Conservation (phyloP, 2,329 filamentous ascomycete genomes). For the Alternaria arbusti region DNA sequence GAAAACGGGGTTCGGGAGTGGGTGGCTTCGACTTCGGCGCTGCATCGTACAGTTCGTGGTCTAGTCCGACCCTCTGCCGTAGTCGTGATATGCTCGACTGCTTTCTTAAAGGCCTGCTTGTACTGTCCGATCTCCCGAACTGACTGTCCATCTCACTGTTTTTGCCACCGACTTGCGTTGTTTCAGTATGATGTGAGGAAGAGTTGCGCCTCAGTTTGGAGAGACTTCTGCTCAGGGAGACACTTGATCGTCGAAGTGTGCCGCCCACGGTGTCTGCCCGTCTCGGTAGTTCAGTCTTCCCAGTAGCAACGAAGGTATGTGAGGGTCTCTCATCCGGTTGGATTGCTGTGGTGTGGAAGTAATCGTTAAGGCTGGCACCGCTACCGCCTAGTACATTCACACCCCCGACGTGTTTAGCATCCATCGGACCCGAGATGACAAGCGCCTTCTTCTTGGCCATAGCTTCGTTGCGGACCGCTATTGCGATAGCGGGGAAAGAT, state of each 20-base stretch:
- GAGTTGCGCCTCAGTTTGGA: constrained; percentile 29
- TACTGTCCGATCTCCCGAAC: constrained; percentile 4
- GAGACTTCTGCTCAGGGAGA: constrained; percentile 35
- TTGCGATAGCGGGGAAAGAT: constrained; percentile 4
- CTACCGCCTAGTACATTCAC: constrained; percentile 33
- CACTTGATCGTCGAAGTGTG: constrained; percentile 32
- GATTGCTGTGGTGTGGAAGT: constrained; percentile 23
- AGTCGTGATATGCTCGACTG: constrained; percentile 27
- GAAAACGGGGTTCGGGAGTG: neutral
- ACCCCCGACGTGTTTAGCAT: constrained; percentile 42
- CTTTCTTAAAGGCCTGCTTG: constrained; percentile 15
- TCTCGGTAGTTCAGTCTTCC: constrained; percentile 31
- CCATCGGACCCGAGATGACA: constrained; percentile 42
- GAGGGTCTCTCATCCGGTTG: constrained; percentile 37
- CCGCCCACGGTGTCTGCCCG: constrained; percentile 36
- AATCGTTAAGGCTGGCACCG: constrained; percentile 23
- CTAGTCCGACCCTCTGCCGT: constrained; percentile 22
- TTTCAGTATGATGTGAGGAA: constrained; percentile 22
- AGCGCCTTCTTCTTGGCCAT: constrained; percentile 31
- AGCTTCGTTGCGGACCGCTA: constrained; percentile 6
- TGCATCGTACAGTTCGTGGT: constrained; percentile 11
- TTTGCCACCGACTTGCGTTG: constrained; percentile 4
- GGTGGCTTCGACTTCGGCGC: neutral
- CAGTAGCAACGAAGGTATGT: constrained; percentile 32
- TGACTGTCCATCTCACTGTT: constrained; percentile 1